A percentile compares a stretch with the other conserved stretches of the same genome.
phyloP scores from a whole-genome alignment of 805 yeast genomes.

The Teunomyces gatunensis region DNA sequence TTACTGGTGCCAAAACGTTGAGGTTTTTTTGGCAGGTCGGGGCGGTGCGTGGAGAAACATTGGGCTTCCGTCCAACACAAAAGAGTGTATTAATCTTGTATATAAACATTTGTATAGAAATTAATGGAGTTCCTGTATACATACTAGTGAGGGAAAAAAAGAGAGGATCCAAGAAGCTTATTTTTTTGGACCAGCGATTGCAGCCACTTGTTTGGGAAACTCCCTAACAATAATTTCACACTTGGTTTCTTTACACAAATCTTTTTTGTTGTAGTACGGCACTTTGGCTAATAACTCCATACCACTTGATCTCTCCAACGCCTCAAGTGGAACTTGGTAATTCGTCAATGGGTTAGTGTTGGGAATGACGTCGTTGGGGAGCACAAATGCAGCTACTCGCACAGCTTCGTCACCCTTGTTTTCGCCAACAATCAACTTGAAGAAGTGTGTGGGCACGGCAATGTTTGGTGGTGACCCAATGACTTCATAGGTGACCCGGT shows the following conservation, averaged over 20 bases:
- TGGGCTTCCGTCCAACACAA: not conserved
- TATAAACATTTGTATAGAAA: not conserved
- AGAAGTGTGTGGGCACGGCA: constrained; percentile 98
- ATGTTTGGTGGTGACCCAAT: constrained; percentile 95
- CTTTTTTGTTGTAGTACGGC: constrained; percentile 53
- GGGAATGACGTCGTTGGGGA: constrained; percentile 81
- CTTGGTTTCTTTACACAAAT: constrained; percentile 73
- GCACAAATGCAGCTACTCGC: constrained; percentile 87
- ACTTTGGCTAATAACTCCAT: constrained; percentile 72
- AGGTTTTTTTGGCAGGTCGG: not conserved
- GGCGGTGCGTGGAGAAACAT: not conserved
- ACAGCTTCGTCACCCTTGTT: constrained; percentile 40
- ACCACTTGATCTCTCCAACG: constrained; percentile 85
- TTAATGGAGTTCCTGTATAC: not conserved
- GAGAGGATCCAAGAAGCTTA: not conserved
- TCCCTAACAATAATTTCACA: constrained; percentile 84
- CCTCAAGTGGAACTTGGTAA: constrained; percentile 87
- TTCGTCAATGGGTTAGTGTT: constrained; percentile 67
- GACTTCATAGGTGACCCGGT: constrained; percentile 80
- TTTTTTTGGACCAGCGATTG: not conserved
- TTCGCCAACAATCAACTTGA: constrained; percentile 87
- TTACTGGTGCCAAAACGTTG: not conserved
- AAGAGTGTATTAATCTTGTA: not conserved
- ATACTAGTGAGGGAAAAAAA: not conserved
- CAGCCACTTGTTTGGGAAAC: constrained; percentile 47